Evolutionary conservation across 1,139 yeast species (phyloP), one percentile per base, ranked within the genome.

Genomic region (Scheffersomyces quercinus): DNA sequence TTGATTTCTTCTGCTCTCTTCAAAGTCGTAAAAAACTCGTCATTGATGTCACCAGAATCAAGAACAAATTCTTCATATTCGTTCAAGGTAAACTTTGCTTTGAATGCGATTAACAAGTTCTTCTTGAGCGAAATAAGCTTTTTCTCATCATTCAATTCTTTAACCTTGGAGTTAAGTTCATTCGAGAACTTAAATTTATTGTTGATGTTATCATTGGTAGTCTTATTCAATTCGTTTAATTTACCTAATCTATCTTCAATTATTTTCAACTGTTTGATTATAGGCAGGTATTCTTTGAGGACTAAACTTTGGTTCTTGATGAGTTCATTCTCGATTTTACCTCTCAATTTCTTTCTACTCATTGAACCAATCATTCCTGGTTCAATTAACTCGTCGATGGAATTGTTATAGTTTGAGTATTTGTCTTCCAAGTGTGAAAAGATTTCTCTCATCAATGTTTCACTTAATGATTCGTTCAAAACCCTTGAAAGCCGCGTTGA

Each of bases 271-370:
- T 70, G 73, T 39, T 66, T 68, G 11, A 82, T 75, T 9, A 81
- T 69, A 2, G 86, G 83, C 44, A 73, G 77, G 53, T 83, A 88
- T 44, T 82, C 87, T 52, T 79, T 81, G 42, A 90, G 67, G 0
- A 82, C 71, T 12, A 64, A 56, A 4, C 80, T 68, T 53, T 88
- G 88, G 43, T 80, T 80, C 49, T 77, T 80, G 44, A 89, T 68
- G 36, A 88, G 68, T 45, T 87, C 90, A n/a, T 73, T 73, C 55
- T 89, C 96, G 12, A 89, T 72, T 41, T 79, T 81, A 37, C 89
- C 82, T 42, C 89, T 73, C 44, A 89, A 67, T 38, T 81, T 76
- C 56, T 46, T 58, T 12, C 66, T 54, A 3, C 63, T 53, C 24
- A 58, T 44, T 12, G 58, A 54, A 32, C 63, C 56, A 45, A 42